Evolutionary conservation across 1,284 basidiomycete genomes (phyloP).

Genomic region (Ustilago sp.): DNA sequence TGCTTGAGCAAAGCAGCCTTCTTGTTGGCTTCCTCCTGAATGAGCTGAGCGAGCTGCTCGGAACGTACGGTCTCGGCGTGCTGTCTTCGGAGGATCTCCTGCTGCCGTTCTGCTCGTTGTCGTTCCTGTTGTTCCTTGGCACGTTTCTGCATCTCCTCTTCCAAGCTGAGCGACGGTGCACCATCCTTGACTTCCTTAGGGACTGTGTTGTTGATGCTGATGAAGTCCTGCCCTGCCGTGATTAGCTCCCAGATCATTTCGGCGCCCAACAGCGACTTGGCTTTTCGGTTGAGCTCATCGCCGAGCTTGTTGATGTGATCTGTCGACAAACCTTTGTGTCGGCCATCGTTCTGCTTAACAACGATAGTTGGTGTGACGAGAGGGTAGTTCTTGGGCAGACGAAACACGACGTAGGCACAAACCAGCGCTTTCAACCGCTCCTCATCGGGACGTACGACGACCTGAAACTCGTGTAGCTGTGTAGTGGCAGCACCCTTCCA

Average conservation of each 20-base stretch:
- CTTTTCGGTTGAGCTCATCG: constrained; percentile 49
- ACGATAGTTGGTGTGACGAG: constrained; percentile 52
- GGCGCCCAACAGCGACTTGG: constrained; percentile 60
- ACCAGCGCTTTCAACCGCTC: constrained; percentile 57
- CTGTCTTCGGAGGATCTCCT: constrained; percentile 37
- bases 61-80: constrained; percentile 54
- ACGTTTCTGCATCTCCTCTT: constrained; percentile 64
- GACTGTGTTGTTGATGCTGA: constrained; percentile 54
- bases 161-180: constrained; percentile 55
- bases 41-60: constrained; percentile 56
- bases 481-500: constrained; percentile 50
- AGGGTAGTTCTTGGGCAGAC: constrained; percentile 64
- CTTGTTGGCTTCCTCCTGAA: constrained; percentile 57
- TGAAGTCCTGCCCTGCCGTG: constrained; percentile 59
- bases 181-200: constrained; percentile 42
- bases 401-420: constrained; percentile 50
- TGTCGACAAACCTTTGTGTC: constrained; percentile 48
- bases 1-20: constrained; percentile 53
- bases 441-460: constrained; percentile 58
- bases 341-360: constrained; percentile 46
- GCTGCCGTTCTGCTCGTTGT: constrained; percentile 31
- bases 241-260: constrained; percentile 70
- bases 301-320: constrained; percentile 44
- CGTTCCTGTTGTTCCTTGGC: constrained; percentile 53
- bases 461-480: constrained; percentile 55